Percentiles rank a stretch among this genome's conserved stretches.
These are phyloP conservation scores for Euphorbia peplus DNA, from an alignment of 345 rosid species.

Conservation along the genomic window DNA sequence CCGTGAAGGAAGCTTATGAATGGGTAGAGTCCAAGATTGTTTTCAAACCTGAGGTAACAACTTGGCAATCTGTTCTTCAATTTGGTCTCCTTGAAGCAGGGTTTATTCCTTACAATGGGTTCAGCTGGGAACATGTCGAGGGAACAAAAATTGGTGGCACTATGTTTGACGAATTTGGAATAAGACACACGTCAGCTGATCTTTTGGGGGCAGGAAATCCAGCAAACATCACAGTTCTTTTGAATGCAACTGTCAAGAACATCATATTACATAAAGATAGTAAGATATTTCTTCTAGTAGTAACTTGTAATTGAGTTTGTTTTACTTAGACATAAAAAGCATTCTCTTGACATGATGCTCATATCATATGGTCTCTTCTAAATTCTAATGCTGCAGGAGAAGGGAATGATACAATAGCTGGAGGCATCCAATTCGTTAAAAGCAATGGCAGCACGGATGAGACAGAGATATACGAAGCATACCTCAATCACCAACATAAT, in stretches of 20 bases:
- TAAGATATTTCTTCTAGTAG: neutral
- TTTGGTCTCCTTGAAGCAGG: slow-evolving; percentile 79
- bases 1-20: slow-evolving; percentile 54
- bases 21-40: slow-evolving; percentile 78
- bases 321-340: no score
- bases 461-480: slow-evolving; percentile 43
- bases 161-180: slow-evolving; percentile 51
- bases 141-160: slow-evolving; percentile 82
- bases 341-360: slow-evolving; percentile 12
- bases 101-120: slow-evolving; percentile 59
- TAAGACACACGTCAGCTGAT: slow-evolving; percentile 68
- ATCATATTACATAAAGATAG: slow-evolving; percentile 40
- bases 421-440: slow-evolving; percentile 55
- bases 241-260: slow-evolving; percentile 57
- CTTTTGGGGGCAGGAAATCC: slow-evolving; percentile 55
- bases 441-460: slow-evolving; percentile 44
- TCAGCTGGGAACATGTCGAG: slow-evolving; percentile 54
- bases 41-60: slow-evolving; percentile 51
- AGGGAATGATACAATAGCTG: slow-evolving; percentile 34
- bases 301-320: neutral
- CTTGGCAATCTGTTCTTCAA: slow-evolving; percentile 58
- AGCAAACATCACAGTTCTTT: slow-evolving; percentile 42
- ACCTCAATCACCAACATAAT: slow-evolving; percentile 39
- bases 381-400: slow-evolving; percentile 28
- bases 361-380: neutral